A percentile compares a stretch with the other conserved stretches of the same genome.
Evolutionary conservation across 1,139 yeast species (phyloP).

Genomic region (Debaryomyces singareniensis): DNA sequence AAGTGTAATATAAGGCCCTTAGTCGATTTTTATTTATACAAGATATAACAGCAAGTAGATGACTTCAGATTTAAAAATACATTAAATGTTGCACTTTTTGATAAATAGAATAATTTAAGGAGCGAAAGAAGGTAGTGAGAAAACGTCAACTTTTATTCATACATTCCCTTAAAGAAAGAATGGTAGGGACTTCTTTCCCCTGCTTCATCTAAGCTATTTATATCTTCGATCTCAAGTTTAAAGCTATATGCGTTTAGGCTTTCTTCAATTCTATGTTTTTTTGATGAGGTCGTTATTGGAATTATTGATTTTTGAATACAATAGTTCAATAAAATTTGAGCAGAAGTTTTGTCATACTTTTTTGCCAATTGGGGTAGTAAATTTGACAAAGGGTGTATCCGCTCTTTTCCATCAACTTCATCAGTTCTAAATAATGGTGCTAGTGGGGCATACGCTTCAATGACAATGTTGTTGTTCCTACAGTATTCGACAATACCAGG

Average conservation of each 20-base stretch:
- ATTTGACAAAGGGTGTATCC: constrained; percentile 21
- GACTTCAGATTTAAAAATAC: too few relatives aligned
- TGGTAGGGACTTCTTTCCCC: neutral
- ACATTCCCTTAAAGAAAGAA: neutral
- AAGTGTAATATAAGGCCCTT: too few relatives aligned
- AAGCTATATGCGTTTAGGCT: constrained; percentile 28
- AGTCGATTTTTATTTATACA: too few relatives aligned
- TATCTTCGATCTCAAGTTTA: constrained; percentile 11
- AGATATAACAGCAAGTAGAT: too few relatives aligned
- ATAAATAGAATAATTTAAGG: neutral
- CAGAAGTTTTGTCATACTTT: constrained; percentile 24
- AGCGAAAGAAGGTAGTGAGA: too few relatives aligned
- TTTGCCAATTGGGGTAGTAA: constrained; percentile 16
- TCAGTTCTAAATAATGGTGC: constrained; percentile 18
- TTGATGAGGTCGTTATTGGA: constrained; percentile 70
- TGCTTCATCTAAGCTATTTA: constrained; percentile 3
- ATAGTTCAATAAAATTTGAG: constrained; percentile 30
- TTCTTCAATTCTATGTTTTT: constrained; percentile 49
- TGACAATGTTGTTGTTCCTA: constrained; percentile 12
- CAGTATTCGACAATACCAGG: constrained; percentile 14
- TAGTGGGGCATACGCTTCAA: constrained; percentile 24
- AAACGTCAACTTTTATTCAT: neutral
- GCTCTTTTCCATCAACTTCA: constrained; percentile 12
- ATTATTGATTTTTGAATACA: constrained; percentile 28
- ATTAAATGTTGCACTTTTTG: neutral